These are phyloP conservation scores for Petasospora fabianii DNA, from an alignment of 1,139 yeast species.

Conservation along the genomic window DNA sequence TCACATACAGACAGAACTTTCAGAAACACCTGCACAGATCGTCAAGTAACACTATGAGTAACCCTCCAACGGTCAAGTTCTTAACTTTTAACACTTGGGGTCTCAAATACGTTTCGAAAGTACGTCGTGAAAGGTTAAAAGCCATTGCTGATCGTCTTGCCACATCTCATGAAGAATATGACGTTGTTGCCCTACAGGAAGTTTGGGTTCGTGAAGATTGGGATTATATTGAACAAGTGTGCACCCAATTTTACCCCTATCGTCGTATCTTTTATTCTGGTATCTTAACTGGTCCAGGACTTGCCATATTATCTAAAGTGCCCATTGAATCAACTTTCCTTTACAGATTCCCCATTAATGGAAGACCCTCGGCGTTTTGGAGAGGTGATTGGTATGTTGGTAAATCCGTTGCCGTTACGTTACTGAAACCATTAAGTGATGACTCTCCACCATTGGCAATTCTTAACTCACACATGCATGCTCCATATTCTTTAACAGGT, in stretches of 20 bases:
- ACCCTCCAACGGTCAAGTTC: slow-evolving; percentile 38
- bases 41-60: no score
- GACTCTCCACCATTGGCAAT: slow-evolving; percentile 63
- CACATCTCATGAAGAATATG: slow-evolving; percentile 49
- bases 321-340: slow-evolving; percentile 79
- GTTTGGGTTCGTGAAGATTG: slow-evolving; percentile 89
- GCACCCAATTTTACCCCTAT: slow-evolving; percentile 54
- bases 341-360: slow-evolving; percentile 86
- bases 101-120: slow-evolving; percentile 71
- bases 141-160: slow-evolving; percentile 74
- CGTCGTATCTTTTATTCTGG: slow-evolving; percentile 76
- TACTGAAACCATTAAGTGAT: slow-evolving; percentile 48
- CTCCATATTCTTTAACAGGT: slow-evolving; percentile 81
- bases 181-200: slow-evolving; percentile 87
- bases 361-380: slow-evolving; percentile 88
- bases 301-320: slow-evolving; percentile 76
- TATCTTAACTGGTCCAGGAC: slow-evolving; percentile 88
- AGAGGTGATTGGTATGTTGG: slow-evolving; percentile 99
- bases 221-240: slow-evolving; percentile 50
- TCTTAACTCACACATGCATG: slow-evolving; percentile 94
- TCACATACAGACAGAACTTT: neutral
- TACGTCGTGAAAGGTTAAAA: slow-evolving; percentile 55
- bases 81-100: slow-evolving; percentile 88
- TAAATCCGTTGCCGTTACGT: slow-evolving; percentile 76
- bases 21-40: no score